A percentile compares a stretch with the other conserved stretches of the same genome.
phyloP scores from a whole-genome alignment of 1,139 yeast genomes.

The Debaryomycetaceae sp. region DNA sequence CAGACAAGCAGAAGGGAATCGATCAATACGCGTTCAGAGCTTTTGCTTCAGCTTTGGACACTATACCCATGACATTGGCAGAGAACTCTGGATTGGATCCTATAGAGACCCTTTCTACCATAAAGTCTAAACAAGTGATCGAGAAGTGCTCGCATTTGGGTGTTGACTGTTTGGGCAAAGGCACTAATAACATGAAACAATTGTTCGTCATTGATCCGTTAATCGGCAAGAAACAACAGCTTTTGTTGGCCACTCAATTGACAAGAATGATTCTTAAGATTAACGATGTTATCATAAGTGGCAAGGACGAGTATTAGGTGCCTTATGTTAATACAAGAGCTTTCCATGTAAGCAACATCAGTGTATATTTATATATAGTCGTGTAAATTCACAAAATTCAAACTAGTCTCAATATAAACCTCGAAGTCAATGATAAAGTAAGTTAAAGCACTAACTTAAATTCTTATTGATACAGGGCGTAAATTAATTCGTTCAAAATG shows the following conservation, averaged over 20 bases:
- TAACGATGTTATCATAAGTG: constrained; percentile 91
- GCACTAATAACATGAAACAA: constrained; percentile 88
- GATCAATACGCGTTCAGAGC: constrained; percentile 98
- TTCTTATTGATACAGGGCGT: neutral
- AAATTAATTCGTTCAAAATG: constrained; percentile 28
- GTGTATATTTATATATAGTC: neutral
- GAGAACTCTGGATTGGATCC: constrained; percentile 96
- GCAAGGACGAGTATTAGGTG: constrained; percentile 67
- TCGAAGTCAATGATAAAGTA: neutral
- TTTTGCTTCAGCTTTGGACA: constrained; percentile 85
- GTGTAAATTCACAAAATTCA: neutral
- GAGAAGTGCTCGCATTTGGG: constrained; percentile 74
- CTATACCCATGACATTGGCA: constrained; percentile 91
- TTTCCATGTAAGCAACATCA: neutral
- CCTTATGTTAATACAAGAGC: neutral
- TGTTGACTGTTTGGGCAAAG: constrained; percentile 89
- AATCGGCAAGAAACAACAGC: constrained; percentile 95
- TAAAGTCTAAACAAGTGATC: constrained; percentile 81
- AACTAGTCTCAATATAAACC: neutral
- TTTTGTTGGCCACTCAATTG: constrained; percentile 90
- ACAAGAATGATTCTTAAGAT: constrained; percentile 97
- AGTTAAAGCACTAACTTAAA: neutral
- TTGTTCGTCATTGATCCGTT: constrained; percentile 94
- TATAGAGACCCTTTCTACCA: constrained; percentile 78
- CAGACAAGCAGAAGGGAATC: constrained; percentile 89